Conservation (phyloP, 108 stramenopile genomes). For the Parietichytrium sp. region DNA sequence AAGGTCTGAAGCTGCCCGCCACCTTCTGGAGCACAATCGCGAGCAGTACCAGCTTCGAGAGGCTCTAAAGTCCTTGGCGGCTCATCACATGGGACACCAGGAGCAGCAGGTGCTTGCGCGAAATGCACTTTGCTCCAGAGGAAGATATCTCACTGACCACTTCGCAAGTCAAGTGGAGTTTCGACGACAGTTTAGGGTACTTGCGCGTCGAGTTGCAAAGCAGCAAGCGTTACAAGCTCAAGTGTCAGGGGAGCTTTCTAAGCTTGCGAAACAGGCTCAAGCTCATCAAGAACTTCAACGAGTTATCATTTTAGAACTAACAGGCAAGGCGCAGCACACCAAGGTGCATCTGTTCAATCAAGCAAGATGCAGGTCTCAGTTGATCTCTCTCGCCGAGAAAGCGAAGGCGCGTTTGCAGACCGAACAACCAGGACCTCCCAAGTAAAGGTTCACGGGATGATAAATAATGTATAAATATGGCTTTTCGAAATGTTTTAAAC, state of each 20-base stretch:
- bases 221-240: not conserved
- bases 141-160: not conserved
- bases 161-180: not conserved
- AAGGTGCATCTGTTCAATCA: too few species aligned
- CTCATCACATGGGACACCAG: not conserved
- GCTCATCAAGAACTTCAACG: not conserved
- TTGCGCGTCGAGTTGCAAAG: not conserved
- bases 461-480: too few species aligned
- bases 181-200: not conserved
- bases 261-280: not conserved
- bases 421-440: too few species aligned
- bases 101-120: slow-evolving; percentile 5
- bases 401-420: too few species aligned
- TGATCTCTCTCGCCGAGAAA: too few species aligned
- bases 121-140: not conserved
- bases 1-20: not conserved
- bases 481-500: too few species aligned
- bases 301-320: too few species aligned
- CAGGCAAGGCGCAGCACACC: too few species aligned
- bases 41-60: not conserved
- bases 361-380: too few species aligned
- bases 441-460: too few species aligned
- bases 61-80: not conserved
- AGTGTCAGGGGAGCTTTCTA: not conserved
- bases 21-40: not conserved